phyloP scores from a whole-genome alignment of 1,284 basidiomycete genomes.

The Gymnopus androsaceus region DNA sequence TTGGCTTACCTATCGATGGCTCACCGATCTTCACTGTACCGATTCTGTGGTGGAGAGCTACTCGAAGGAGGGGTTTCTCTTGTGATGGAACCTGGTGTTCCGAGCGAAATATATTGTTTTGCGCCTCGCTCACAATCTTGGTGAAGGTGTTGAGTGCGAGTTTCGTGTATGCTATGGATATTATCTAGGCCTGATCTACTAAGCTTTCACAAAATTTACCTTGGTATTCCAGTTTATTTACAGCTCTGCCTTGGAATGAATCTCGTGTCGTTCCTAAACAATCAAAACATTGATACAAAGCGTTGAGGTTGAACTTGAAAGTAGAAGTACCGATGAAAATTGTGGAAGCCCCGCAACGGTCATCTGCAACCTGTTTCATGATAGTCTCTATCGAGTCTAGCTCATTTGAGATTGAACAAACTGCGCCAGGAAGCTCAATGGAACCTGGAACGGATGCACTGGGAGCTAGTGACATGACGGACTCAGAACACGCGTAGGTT shows the following conservation, averaged over 20 bases:
- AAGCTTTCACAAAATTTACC: neutral
- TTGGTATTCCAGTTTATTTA: constrained; percentile 78
- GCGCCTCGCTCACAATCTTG: constrained; percentile 56
- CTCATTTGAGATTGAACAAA: constrained; percentile 62
- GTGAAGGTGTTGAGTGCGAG: constrained; percentile 81
- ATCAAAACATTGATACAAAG: too few relatives aligned
- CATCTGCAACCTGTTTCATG: constrained; percentile 59
- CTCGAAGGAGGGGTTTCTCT: constrained; percentile 43
- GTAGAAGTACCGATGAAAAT: constrained; percentile 80
- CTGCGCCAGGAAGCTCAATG: constrained; percentile 47
- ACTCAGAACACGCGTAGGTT: too few relatives aligned
- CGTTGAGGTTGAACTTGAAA: too few relatives aligned
- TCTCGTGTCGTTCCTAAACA: constrained; percentile 50
- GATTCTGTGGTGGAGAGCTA: constrained; percentile 76
- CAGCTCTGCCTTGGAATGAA: constrained; percentile 62
- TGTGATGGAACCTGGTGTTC: constrained; percentile 37
- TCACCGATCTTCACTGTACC: constrained; percentile 79
- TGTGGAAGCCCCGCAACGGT: constrained; percentile 70
- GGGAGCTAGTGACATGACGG: constrained; percentile 21
- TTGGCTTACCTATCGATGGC: constrained; percentile 60
- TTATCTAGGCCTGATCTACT: neutral
- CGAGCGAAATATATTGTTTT: constrained; percentile 41
- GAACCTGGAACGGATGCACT: constrained; percentile 49
- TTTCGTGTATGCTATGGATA: constrained; percentile 63
- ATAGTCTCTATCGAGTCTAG: constrained; percentile 59